Conservation (phyloP, 768 basidiomycete species). For the Boletus tylopilopsis region DNA sequence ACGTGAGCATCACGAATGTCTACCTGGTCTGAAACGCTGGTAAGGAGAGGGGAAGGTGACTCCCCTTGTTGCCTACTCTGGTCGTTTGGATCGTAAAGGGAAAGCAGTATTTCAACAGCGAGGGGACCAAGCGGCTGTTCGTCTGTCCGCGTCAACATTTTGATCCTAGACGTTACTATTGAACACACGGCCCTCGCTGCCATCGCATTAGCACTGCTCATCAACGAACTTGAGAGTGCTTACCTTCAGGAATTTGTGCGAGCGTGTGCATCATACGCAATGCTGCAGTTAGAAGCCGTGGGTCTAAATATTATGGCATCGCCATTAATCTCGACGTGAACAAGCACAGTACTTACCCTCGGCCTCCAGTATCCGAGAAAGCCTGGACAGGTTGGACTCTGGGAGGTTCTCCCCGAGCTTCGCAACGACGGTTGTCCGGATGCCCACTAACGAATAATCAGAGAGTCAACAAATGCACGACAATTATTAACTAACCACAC, state of each 20-base stretch:
- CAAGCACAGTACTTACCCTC: constrained; percentile 2
- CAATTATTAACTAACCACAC: constrained; percentile 10
- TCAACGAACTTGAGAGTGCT: neutral
- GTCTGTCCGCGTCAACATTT: constrained; percentile 7
- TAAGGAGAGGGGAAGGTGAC: neutral
- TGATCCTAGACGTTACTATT: constrained; percentile 13
- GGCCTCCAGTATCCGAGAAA: constrained; percentile 13
- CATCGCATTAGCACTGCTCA: neutral
- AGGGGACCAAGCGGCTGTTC: constrained; percentile 14
- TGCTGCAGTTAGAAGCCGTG: constrained; percentile 9
- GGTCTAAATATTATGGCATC: constrained; percentile 4
- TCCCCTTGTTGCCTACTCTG: neutral
- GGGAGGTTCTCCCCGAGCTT: constrained; percentile 2
- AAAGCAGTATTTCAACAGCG: constrained; percentile 20
- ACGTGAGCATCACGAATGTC: constrained; percentile 4
- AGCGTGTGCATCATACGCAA: constrained; percentile 17
- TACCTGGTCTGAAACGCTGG: constrained; percentile 3
- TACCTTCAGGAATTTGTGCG: constrained; percentile 17
- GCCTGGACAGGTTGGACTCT: neutral
- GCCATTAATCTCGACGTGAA: neutral
- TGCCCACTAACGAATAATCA: constrained; percentile 6
- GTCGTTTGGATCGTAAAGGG: constrained; percentile 4
- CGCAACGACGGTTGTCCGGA: neutral
- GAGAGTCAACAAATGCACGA: neutral
- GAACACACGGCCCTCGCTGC: neutral